Conservation (phyloP, 768 basidiomycete species). For the Boletus rubropictus region DNA sequence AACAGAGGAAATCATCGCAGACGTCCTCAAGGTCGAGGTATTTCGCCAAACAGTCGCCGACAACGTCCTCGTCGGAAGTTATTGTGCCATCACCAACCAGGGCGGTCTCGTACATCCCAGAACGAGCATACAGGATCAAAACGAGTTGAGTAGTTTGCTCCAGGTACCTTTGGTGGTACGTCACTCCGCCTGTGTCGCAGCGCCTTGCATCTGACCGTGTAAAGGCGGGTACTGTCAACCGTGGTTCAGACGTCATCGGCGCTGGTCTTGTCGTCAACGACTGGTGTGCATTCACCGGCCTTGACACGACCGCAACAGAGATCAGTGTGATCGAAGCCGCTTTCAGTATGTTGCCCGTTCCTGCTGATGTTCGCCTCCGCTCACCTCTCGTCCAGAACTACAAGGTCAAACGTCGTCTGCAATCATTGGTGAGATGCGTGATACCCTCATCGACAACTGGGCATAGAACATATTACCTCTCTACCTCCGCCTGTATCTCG, state of each 20-base stretch:
- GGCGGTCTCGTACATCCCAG: constrained; percentile 97
- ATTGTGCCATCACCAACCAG: constrained; percentile 93
- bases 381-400: constrained; percentile 49
- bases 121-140: constrained; percentile 95
- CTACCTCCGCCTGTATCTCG: constrained; percentile 7
- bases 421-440: constrained; percentile 88
- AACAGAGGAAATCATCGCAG: constrained; percentile 99
- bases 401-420: constrained; percentile 80
- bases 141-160: constrained; percentile 88
- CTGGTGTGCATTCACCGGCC: constrained; percentile 98
- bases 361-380: neutral
- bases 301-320: constrained; percentile 99
- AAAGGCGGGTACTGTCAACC: constrained; percentile 96
- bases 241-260: constrained; percentile 96
- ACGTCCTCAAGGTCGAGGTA: constrained; percentile 97
- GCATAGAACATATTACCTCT: constrained; percentile 43
- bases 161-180: constrained; percentile 92
- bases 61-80: constrained; percentile 95
- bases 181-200: constrained; percentile 16
- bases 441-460: constrained; percentile 89
- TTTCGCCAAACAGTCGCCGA: constrained; percentile 97
- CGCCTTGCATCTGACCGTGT: neutral
- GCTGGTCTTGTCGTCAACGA: constrained; percentile 98
- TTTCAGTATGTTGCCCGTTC: constrained; percentile 66
- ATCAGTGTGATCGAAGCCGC: constrained; percentile 96